Evolutionary conservation across 352 stramenopile genomes (phyloP), one percentile per base, ranked within the genome.

Genomic region (Phytophthora vignae): DNA sequence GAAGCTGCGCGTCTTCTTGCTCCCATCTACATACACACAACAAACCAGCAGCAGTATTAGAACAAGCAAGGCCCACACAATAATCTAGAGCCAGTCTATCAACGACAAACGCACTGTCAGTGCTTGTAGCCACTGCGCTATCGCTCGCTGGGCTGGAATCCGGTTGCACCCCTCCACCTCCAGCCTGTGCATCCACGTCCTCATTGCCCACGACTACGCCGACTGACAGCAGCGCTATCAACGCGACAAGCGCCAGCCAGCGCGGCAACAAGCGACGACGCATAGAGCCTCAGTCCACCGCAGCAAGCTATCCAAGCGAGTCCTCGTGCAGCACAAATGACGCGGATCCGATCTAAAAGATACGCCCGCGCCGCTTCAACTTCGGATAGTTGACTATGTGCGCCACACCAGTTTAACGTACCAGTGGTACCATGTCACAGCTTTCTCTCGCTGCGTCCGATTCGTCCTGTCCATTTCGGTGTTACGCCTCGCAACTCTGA

Each of bases 1-100:
- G 40, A 93, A 93, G 29, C 79, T 84, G 7, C 64, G 84, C 17
- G 82, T 73, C 9, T 68, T 69, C 22, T 69, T 73, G 38, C 53
- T 53, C 27, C 19, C 7, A 22, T 21, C 42, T 49, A 49, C 14
- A 49, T 48, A 15, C 27, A 48, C 21, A n/a, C 46, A 54, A 46
- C 2, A 46, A 15, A 12, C 17, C 22, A 44, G 19, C 58, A 42
- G 1, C 36, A 42, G 11, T 27, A 15, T 42, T 42, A 42, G 36
- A 17, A 15, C 36, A 15, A 42, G 29, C 29, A 11, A 9, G 7
- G 29, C 8, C 10, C 29, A 6, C 4, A 33, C 8, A n/a, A 10
- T 56, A 7, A 49, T 21, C 4, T n/a, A 19, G 22, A 27, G 22
- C 22, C 22, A 27, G 22, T 3, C 22, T 27, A 27, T 27, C 22